Base-by-base conservation (phyloP, 1,284 basidiomycete species). In the Boletus calvinii region DNA sequence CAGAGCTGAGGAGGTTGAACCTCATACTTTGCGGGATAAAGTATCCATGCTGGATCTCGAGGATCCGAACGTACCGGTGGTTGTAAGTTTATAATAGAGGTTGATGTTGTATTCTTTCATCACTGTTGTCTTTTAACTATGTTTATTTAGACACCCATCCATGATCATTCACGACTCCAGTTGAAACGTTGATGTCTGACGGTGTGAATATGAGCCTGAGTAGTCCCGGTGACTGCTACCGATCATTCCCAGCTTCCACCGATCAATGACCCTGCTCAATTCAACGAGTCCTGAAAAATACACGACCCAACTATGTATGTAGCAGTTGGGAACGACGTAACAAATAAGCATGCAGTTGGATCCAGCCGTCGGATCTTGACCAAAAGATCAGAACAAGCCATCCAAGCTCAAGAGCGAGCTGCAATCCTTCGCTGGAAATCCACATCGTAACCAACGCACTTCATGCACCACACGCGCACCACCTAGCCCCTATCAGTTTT, bases 1-100 rank as follows among this genome's bases (percentile, higher is more conserved):
- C 29, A 53, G 41, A 36, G 43, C 53, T 32, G 64, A 61, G 40
- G 64, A 66, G 55, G 57, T 54, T 47, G 63, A 61, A 18, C 54
- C 52, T 55, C 57, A 50, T 49, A 49, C 53, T 54, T 63, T 68
- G 45, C 64, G 35, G 65, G 65, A 66, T 52, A 69, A 66, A 62
- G 56, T 62, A 39, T 47, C 40, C 32, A 52, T 57, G 39, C 41
- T 56, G 32, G 59, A 58, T 68, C 67, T 66, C 32, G 67, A 69
- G 35, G 65, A 63, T 68, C 41, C 48, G 22, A 54, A 44, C 30
- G 30, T 53, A 50, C 52, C 44, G 1, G 53, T 39, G 15, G 53
- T 59, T 54, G 53, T 68, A 54, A 54, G 40, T 41, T 52, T 53
- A 15, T 61, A 48, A 22, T 59, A 53, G 49, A 45, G 34, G 18